Conservation (phyloP, 2,329 filamentous ascomycete genomes). For the Xylaria sp. region DNA sequence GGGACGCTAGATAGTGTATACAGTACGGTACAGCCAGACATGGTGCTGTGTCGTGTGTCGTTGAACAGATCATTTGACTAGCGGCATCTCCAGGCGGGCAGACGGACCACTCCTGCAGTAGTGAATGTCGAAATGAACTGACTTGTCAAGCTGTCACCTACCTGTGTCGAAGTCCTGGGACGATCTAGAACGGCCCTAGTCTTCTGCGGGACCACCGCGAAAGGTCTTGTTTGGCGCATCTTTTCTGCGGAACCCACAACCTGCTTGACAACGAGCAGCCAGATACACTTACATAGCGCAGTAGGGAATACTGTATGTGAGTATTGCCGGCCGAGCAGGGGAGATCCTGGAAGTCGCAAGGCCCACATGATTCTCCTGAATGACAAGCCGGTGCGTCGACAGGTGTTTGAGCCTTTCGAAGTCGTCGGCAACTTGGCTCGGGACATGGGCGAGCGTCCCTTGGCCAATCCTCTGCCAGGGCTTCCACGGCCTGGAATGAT, state of each 20-base stretch:
- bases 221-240: slow-evolving; percentile 11
- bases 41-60: slow-evolving; percentile 8
- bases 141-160: slow-evolving; percentile 30
- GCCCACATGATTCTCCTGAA: slow-evolving; percentile 23
- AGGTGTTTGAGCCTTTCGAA: slow-evolving; percentile 13
- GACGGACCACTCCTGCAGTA: slow-evolving; percentile 27
- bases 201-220: slow-evolving; percentile 21
- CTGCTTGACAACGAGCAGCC: slow-evolving; percentile 7
- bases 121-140: slow-evolving; percentile 18
- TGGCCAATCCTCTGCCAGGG: slow-evolving; percentile 1
- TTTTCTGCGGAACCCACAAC: slow-evolving; percentile 8
- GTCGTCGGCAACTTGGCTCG: slow-evolving; percentile 6
- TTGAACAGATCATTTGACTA: slow-evolving; percentile 20
- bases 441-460: neutral
- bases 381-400: slow-evolving; percentile 17
- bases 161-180: slow-evolving; percentile 16
- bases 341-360: slow-evolving; percentile 10
- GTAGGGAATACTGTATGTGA: slow-evolving; percentile 6
- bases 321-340: slow-evolving; percentile 24
- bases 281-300: neutral
- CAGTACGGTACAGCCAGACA: neutral
- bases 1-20: neutral
- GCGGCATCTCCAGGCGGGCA: slow-evolving; percentile 20
- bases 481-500: neutral
- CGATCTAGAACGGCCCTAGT: slow-evolving; percentile 30